Percentiles rank a stretch among this genome's conserved stretches.
Evolutionary conservation across 192 early-diverging fungal species (phyloP).

Genomic region (Linnemannia elongata): DNA sequence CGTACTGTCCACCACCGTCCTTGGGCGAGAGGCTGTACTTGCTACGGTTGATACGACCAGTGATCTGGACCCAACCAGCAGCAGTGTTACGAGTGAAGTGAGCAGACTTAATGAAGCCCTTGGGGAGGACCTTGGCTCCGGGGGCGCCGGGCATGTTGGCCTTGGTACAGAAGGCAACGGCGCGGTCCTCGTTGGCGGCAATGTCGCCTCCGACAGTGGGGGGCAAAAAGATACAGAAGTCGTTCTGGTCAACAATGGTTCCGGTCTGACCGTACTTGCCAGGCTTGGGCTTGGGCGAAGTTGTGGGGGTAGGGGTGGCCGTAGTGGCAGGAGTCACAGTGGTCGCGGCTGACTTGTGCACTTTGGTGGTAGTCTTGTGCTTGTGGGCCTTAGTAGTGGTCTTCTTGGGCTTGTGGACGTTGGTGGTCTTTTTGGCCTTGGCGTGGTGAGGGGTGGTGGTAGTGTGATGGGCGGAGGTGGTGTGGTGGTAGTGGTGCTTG

Average conservation of each 20-base stretch:
- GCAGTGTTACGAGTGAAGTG: slow-evolving; percentile 39
- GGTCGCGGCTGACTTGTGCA: background rate
- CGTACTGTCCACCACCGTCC: slow-evolving; percentile 68
- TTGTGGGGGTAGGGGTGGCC: background rate
- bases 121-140: slow-evolving; percentile 44
- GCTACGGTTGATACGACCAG: slow-evolving; percentile 61
- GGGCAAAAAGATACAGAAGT: slow-evolving; percentile 67
- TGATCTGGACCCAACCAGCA: slow-evolving; percentile 61
- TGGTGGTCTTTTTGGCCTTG: slow-evolving; percentile 6
- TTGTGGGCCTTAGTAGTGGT: background rate
- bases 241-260: slow-evolving; percentile 21
- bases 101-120: slow-evolving; percentile 61
- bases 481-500: background rate
- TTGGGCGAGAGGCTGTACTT: slow-evolving; percentile 46
- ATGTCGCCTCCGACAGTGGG: slow-evolving; percentile 57
- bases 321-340: background rate
- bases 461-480: background rate
- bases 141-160: slow-evolving; percentile 55
- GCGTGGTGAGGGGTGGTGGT: background rate
- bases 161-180: slow-evolving; percentile 56
- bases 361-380: background rate
- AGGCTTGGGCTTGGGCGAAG: slow-evolving; percentile 2
- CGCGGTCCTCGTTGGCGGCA: slow-evolving; percentile 59
- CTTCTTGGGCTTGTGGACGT: background rate
- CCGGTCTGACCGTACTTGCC: slow-evolving; percentile 28